Base-by-base conservation (phyloP, 2,329 filamentous ascomycete genomes). In the Dactylellina cionopaga region DNA sequence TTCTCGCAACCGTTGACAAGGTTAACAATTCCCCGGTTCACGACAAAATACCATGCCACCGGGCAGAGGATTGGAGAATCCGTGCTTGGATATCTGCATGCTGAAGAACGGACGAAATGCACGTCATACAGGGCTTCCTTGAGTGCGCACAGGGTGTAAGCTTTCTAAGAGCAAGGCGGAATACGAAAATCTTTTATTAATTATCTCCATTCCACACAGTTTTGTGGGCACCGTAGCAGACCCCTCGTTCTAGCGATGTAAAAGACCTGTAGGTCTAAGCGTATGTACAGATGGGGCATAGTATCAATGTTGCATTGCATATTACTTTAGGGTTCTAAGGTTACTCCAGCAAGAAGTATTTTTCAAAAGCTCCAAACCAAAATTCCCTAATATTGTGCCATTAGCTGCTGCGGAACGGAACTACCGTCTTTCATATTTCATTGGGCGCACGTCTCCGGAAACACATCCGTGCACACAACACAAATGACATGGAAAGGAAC, bases 91-190 rank as follows among this genome's bases (percentile, higher is more conserved):
- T 60, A 39, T 11, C 22, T 46, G 22, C 58, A 37, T 37, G 46
- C 58, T 31, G 24, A 25, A 60, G 43, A 60, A 60, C 29, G 22
- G 47, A 46, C 27, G 47, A 64, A 64, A 64, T 64, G 59, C 59
- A 64, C 58, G 58, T 54, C 62, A 66, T 66, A 58, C 62, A 66
- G 27, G 62, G 62, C 33, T 41, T 55, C 3, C 13, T 59, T 47
- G 37, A 51, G 31, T 46, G 54, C 44, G 43, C 62, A 49, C 56
- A 39, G 31, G 47, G 31, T 27, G 54, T 24, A 44, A 17, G 46
- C 41, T 31, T 44, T 22, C 52, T 44, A 22, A 59, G 44, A 68
- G 59, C 63, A 46, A 31, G 37, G 22, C 27, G 15, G 15, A 59
- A 47, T 68, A 68, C 46, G 63, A 29, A 46, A 52, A 59, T 59